These are phyloP conservation scores for Camelina sativa DNA, from an alignment of 345 rosid genomes.

Conservation along the genomic window DNA sequence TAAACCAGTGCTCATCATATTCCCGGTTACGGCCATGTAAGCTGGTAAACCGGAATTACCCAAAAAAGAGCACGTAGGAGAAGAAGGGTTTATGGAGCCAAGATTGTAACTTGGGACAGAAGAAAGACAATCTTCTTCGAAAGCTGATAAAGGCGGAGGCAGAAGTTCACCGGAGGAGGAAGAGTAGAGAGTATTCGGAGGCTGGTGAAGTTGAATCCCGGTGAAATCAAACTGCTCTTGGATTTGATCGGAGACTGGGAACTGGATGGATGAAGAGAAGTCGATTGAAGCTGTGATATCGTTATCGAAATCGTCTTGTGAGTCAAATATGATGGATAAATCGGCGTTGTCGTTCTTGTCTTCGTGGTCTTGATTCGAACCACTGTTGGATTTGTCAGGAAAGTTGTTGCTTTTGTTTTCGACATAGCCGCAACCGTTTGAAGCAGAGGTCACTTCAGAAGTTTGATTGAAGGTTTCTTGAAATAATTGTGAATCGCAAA, in stretches of 20 bases:
- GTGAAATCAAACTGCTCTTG: constrained; percentile 70
- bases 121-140: constrained; percentile 83
- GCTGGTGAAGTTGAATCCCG: constrained; percentile 43
- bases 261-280: constrained; percentile 70
- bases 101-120: constrained; percentile 64
- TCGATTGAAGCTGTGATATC: constrained; percentile 89
- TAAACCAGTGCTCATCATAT: constrained; percentile 48
- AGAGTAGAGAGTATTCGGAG: constrained; percentile 38
- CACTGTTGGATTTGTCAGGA: constrained; percentile 40
- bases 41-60: constrained; percentile 51
- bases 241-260: constrained; percentile 52
- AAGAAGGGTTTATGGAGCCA: constrained; percentile 61
- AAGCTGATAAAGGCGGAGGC: constrained; percentile 52
- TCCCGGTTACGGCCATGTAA: constrained; percentile 51
- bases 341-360: constrained; percentile 45
- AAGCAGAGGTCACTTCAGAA: constrained; percentile 75
- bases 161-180: constrained; percentile 39
- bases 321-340: constrained; percentile 61
- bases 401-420: constrained; percentile 47
- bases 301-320: constrained; percentile 78
- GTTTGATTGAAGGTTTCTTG: constrained; percentile 66
- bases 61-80: constrained; percentile 62
- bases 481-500: constrained; percentile 70
- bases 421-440: constrained; percentile 62
- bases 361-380: constrained; percentile 38